A percentile compares a stretch with the other conserved stretches of the same genome.
Evolutionary conservation across 371 early-diverging fungal genomes (phyloP).

Genomic region (Rhizomucor pusillus): DNA sequence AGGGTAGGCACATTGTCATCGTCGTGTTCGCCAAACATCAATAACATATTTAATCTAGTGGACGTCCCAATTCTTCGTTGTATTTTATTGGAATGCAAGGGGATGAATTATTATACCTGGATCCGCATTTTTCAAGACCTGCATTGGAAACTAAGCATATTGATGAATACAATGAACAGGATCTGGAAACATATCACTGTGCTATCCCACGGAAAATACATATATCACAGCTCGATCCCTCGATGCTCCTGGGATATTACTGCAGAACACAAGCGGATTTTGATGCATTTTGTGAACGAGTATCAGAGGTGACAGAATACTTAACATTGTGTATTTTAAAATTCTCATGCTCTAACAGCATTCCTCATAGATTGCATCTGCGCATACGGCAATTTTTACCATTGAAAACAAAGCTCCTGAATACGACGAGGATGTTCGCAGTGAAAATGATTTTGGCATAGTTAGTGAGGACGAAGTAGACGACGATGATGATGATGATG

Average conservation of each 20-base stretch:
- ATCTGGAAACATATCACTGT: slow-evolving; percentile 84
- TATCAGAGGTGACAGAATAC: slow-evolving; percentile 35
- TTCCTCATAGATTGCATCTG: slow-evolving; percentile 45
- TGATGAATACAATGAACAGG: slow-evolving; percentile 56
- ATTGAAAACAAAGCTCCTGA: slow-evolving; percentile 65
- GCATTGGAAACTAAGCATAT: slow-evolving; percentile 57
- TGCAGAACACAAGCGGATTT: slow-evolving; percentile 65
- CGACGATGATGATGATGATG: slow-evolving; percentile 9
- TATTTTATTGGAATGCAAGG: slow-evolving; percentile 90
- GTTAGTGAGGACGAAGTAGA: slow-evolving; percentile 43
- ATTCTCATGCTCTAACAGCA: too few species aligned
- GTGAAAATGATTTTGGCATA: slow-evolving; percentile 51
- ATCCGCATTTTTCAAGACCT: slow-evolving; percentile 88
- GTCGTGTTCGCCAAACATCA: background rate
- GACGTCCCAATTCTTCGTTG: slow-evolving; percentile 89
- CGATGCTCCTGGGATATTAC: slow-evolving; percentile 91
- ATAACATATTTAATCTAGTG: slow-evolving; percentile 41
- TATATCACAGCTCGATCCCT: slow-evolving; percentile 84
- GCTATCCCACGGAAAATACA: slow-evolving; percentile 67
- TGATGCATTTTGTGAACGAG: slow-evolving; percentile 58
- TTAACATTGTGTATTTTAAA: too few species aligned
- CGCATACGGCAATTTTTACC: slow-evolving; percentile 61
- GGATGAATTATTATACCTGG: slow-evolving; percentile 85
- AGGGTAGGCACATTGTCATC: slow-evolving; percentile 56
- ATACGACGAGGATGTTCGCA: slow-evolving; percentile 60